These are phyloP conservation scores for Pezicula carpinea DNA, from an alignment of 2,329 filamentous ascomycete genomes.

Conservation along the genomic window DNA sequence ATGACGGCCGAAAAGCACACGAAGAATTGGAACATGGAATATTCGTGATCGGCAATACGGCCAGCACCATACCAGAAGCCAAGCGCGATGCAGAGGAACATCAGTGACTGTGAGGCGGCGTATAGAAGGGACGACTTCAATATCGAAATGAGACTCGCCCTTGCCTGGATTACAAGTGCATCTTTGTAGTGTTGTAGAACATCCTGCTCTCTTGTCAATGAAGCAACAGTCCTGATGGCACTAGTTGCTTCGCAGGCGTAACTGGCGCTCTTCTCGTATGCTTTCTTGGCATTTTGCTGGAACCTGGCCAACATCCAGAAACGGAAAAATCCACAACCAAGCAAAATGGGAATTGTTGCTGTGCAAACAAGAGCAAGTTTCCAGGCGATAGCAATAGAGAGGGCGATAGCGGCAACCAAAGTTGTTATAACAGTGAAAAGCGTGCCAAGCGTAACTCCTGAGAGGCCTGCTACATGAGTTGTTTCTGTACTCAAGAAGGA, in stretches of 20 bases:
- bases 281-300: constrained; percentile 71
- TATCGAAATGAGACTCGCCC: constrained; percentile 65
- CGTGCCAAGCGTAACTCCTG: constrained; percentile 82
- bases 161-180: constrained; percentile 62
- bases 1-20: constrained; percentile 83
- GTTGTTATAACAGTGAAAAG: constrained; percentile 78
- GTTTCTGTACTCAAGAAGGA: constrained; percentile 87
- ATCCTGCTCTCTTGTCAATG: constrained; percentile 80
- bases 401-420: constrained; percentile 64
- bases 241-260: constrained; percentile 93
- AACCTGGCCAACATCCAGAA: constrained; percentile 82
- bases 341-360: constrained; percentile 69
- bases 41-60: constrained; percentile 66
- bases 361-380: constrained; percentile 82
- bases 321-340: constrained; percentile 80
- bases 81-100: constrained; percentile 79
- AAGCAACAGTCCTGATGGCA: constrained; percentile 88
- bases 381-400: constrained; percentile 77
- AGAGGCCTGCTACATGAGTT: constrained; percentile 82
- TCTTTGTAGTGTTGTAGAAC: constrained; percentile 68
- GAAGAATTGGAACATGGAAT: constrained; percentile 83
- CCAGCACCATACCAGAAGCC: constrained; percentile 91
- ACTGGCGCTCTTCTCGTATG: constrained; percentile 75
- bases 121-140: constrained; percentile 75
- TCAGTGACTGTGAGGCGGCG: constrained; percentile 76